phyloP scores from a whole-genome alignment of 495 filamentous ascomycete genomes.

The Penicillium riverlandense region DNA sequence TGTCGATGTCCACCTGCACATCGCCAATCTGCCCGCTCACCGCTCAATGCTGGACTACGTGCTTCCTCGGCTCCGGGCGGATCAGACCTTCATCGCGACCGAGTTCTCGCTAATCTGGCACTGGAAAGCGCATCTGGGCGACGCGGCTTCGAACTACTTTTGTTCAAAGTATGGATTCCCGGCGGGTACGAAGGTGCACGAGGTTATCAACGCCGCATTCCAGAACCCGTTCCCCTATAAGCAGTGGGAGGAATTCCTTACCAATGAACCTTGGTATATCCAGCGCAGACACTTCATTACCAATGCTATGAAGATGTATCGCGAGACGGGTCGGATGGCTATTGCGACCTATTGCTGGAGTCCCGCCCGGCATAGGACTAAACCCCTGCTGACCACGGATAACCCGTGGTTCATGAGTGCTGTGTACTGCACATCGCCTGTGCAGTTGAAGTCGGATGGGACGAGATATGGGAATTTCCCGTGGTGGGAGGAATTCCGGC shows the following conservation, averaged over 20 bases:
- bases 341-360: conserved; percentile 5
- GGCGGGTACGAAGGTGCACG: neutral
- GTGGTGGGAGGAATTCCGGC: conserved; percentile 2
- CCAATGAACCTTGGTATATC: conserved; percentile 4
- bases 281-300: neutral
- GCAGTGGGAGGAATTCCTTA: conserved; percentile 5
- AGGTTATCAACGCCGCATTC: conserved; percentile 3
- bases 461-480: conserved; percentile 8
- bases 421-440: conserved; percentile 3
- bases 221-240: conserved; percentile 1
- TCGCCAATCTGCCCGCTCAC: conserved; percentile 2
- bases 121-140: conserved; percentile 4
- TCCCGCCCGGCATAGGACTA: conserved; percentile 4
- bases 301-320: conserved; percentile 5
- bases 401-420: conserved; percentile 10
- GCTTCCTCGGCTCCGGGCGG: conserved; percentile 1
- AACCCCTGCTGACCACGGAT: neutral
- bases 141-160: neutral
- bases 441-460: neutral
- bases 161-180: conserved; percentile 3
- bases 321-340: conserved; percentile 1
- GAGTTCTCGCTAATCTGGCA: conserved; percentile 11
- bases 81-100: conserved; percentile 8
- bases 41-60: conserved; percentile 4
- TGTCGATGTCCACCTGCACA: conserved; percentile 8